phyloP scores from a whole-genome alignment of 331 rosid genomes.

The Rosa hybrid region DNA sequence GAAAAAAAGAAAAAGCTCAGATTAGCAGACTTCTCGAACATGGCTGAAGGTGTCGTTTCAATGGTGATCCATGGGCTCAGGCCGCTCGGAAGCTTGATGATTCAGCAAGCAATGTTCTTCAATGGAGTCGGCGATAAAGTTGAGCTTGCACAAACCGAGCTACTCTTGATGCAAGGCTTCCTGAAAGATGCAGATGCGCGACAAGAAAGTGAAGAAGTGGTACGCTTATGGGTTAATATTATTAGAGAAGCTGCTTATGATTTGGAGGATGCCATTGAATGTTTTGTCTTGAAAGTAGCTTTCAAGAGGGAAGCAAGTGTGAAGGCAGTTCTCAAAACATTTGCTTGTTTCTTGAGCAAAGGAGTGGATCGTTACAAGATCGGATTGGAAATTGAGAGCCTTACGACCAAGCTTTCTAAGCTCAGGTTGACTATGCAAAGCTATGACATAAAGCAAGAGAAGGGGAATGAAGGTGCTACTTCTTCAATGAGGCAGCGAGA shows the following conservation, averaged over 20 bases:
- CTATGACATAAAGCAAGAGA: neutral
- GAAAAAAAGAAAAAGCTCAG: too few species aligned
- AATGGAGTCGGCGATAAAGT: neutral
- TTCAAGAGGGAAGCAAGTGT: neutral
- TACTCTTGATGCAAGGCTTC: neutral
- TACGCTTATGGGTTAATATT: neutral
- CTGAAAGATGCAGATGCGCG: neutral
- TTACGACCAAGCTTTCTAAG: neutral
- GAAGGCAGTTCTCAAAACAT: neutral
- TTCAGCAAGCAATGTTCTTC: neutral
- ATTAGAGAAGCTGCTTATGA: conserved; percentile 3
- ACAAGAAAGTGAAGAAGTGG: neutral
- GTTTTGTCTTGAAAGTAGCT: neutral
- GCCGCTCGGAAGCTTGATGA: neutral
- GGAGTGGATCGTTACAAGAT: neutral
- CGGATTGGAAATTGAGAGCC: neutral
- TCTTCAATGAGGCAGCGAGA: neutral
- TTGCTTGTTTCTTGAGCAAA: neutral
- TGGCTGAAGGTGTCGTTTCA: neutral
- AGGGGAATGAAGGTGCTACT: neutral
- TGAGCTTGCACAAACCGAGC: neutral
- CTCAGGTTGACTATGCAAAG: neutral
- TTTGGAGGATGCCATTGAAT: neutral
- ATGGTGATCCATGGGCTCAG: neutral
- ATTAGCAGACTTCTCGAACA: too few species aligned